phyloP scores from a whole-genome alignment of 495 filamentous ascomycete species.

The Darksidea phi region DNA sequence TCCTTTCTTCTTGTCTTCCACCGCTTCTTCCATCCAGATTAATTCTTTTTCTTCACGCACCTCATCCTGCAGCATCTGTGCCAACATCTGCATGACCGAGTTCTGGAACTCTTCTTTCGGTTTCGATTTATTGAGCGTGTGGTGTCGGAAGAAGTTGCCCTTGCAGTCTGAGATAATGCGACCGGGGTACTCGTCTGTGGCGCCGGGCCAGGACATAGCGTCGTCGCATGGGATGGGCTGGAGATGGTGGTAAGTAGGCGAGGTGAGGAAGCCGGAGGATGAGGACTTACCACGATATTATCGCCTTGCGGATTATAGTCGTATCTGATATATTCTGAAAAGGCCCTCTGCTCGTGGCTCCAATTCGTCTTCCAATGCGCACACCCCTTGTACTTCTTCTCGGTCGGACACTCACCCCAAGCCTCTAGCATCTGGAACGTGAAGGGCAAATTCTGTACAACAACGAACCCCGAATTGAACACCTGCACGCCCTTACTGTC shows the following conservation, averaged over 20 bases:
- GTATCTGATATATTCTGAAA: constrained; percentile 44
- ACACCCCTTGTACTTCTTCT: constrained; percentile 40
- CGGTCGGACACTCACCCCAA: constrained; percentile 42
- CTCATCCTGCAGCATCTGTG: constrained; percentile 5
- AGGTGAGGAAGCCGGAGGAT: background rate
- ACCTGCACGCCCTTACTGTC: constrained; percentile 36
- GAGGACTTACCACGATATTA: constrained; percentile 15
- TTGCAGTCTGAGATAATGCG: constrained; percentile 7
- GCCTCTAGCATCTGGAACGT: constrained; percentile 42
- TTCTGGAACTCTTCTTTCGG: background rate
- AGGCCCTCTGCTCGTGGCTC: constrained; percentile 46
- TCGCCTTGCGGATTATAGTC: constrained; percentile 11
- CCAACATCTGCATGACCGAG: constrained; percentile 13
- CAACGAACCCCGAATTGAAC: constrained; percentile 46
- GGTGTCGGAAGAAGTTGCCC: constrained; percentile 13
- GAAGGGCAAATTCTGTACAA: constrained; percentile 38
- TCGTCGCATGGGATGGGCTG: constrained; percentile 20
- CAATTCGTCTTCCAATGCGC: constrained; percentile 37
- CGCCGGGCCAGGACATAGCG: constrained; percentile 14
- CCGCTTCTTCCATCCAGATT: background rate
- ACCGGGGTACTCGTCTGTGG: background rate
- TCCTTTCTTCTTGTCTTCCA: too few species aligned
- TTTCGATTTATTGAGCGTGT: constrained; percentile 7
- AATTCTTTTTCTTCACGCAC: background rate
- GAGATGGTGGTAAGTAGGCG: background rate